phyloP scores from a whole-genome alignment of 2,329 filamentous ascomycete species.

The Orbilia ellipsospora region DNA sequence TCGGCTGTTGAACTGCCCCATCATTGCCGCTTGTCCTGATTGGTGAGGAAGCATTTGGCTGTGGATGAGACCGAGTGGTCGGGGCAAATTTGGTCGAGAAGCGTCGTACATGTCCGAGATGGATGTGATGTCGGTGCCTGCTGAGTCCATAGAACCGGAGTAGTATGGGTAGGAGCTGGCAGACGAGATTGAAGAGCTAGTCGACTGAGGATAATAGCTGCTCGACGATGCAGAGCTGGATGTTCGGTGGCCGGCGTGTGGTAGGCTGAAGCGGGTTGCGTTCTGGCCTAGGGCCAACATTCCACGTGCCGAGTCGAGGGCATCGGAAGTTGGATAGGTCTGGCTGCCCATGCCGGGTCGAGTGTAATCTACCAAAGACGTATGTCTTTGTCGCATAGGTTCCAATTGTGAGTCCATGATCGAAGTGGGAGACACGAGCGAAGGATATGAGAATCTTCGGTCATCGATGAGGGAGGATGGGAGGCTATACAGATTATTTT shows the following conservation, averaged over 20 bases:
- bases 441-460: slow-evolving; percentile 86
- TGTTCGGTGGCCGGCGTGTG: slow-evolving; percentile 73
- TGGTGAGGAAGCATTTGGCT: slow-evolving; percentile 63
- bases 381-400: slow-evolving; percentile 66
- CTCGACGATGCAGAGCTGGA: slow-evolving; percentile 76
- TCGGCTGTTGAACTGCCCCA: slow-evolving; percentile 98
- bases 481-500: slow-evolving; percentile 56
- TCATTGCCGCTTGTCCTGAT: slow-evolving; percentile 85
- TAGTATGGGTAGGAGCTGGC: slow-evolving; percentile 83
- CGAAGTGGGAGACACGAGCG: slow-evolving; percentile 69
- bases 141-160: slow-evolving; percentile 85
- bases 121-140: slow-evolving; percentile 87
- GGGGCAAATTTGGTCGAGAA: slow-evolving; percentile 68
- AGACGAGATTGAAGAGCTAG: slow-evolving; percentile 88
- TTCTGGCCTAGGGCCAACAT: slow-evolving; percentile 92
- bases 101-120: slow-evolving; percentile 69
- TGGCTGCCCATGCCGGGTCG: slow-evolving; percentile 68
- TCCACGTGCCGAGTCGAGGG: slow-evolving; percentile 89
- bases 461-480: slow-evolving; percentile 62
- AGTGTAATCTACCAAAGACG: slow-evolving; percentile 72
- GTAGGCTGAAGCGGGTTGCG: slow-evolving; percentile 30
- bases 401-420: slow-evolving; percentile 62
- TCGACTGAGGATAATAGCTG: slow-evolving; percentile 84
- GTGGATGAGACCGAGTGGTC: slow-evolving; percentile 73
- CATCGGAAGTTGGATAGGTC: slow-evolving; percentile 76